Base-by-base conservation (phyloP, 176 grass and related monocot species). In the Phoenix dactylifera region DNA sequence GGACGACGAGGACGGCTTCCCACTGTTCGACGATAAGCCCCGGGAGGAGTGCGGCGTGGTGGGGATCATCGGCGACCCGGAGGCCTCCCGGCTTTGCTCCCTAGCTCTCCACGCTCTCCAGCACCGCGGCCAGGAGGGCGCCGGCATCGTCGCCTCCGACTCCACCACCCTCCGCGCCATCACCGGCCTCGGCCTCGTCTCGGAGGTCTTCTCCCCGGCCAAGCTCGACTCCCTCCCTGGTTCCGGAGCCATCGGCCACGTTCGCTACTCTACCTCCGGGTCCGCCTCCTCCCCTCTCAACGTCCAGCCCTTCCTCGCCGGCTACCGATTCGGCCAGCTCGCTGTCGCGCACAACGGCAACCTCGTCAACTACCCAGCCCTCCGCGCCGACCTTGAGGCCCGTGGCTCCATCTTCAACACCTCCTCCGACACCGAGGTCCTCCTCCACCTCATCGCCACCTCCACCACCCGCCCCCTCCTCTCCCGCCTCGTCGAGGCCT, bases 21-120 rank as follows among this genome's bases (percentile, higher is more conserved):
- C 1, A 14, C 35, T 44, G 35, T 44, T 44, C 35, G 35, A 80
- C 0, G 93, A 92, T 67, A 86, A 98, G 66, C 93, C 88, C 2
- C 88, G 88, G 24, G 88, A 98, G 77, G 88, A 98, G 88, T 92
- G 93, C 72, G 82, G 93, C 58, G 88, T 98, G 20, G 72, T 98
- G 61, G 84, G 79, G 15, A 79, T 98, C n/a, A 78, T 98, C 16
- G 88, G 93, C 1, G 93, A 98, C 64, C 82, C 79, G 3, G 82
- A 92, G 54, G 93, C 88, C 2, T 28, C 84, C 7, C 82, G 69
- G 49, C 73, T 98, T 17, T 92, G 84, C 76, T 83, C 83, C 70
- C 79, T 88, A 0, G 88, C 78, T 26, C 75, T 98, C 54, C 88
- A 98, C 72, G 88, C 85, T 52, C 84, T 98, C 29, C 93, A 98